Evolutionary conservation across 129 eudicot species (phyloP).

Genomic region (Lactuca saligna): DNA sequence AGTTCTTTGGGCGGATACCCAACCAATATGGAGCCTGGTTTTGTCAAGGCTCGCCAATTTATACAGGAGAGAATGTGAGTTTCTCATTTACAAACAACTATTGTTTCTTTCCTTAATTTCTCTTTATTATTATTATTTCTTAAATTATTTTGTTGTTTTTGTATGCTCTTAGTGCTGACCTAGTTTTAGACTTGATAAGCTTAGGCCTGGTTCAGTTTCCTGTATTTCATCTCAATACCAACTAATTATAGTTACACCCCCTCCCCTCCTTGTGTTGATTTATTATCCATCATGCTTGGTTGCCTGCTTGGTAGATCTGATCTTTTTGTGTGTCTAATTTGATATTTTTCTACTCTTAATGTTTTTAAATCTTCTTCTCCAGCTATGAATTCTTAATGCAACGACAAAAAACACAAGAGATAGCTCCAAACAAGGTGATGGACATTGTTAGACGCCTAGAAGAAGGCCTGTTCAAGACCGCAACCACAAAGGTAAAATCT

Average conservation of each 20-base stretch:
- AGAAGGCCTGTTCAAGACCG: constrained; percentile 68
- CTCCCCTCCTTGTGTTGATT: too few relatives aligned
- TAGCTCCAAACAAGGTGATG: constrained; percentile 43
- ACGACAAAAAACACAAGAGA: constrained; percentile 45
- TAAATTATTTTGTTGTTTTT: neutral
- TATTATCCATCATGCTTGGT: too few relatives aligned
- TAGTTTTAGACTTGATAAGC: too few relatives aligned
- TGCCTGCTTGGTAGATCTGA: too few relatives aligned
- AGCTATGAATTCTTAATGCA: too few relatives aligned
- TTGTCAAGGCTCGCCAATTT: constrained; percentile 38
- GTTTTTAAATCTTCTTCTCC: constrained; percentile 30
- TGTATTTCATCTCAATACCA: constrained; percentile 2
- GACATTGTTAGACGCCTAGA: constrained; percentile 79
- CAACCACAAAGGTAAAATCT: constrained; percentile 57
- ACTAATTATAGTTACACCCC: too few relatives aligned
- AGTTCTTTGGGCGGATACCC: constrained; percentile 62
- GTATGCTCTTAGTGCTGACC: too few relatives aligned
- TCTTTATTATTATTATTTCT: neutral
- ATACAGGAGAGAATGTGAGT: constrained; percentile 61
- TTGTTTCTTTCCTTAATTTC: too few relatives aligned
- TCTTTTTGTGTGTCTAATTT: constrained; percentile 13
- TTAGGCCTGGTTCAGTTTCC: neutral
- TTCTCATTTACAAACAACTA: neutral
- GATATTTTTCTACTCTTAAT: neutral
- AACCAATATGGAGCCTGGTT: constrained; percentile 59